Base-by-base conservation (phyloP, 148 eudicot species). In the Fagopyrum tataricum region DNA sequence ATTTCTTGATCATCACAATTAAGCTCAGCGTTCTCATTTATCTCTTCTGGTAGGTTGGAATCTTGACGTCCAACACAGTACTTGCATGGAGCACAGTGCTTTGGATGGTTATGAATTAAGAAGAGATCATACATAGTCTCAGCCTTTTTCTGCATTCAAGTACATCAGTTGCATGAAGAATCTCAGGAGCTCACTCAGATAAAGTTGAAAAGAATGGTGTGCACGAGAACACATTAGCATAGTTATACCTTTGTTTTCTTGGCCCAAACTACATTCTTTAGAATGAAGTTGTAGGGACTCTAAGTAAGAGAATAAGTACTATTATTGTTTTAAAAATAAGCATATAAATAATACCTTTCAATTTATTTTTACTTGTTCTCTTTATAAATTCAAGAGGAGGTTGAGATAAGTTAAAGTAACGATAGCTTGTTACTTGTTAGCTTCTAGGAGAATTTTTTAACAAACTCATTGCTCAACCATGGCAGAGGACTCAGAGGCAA, bases 41-140 rank as follows among this genome's bases (percentile, higher is more conserved):
- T n/a, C 58, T 58, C 76, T 76, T 81, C 90, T 61, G 82, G 58
- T 76, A 79, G 85, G 75, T 52, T 56, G 11, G 85, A 74, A 75
- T 77, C 75, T 44, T 83, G 37, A 76, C 69, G 68, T 40, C 20
- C 21, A 64, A 74, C 83, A 73, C 88, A 52, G 31, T 81, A 71
- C 76, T 79, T 82, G 73, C 94, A 89, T 23, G 80, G 76, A 61
- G 70, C 41, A 21, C 84, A 78, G 62, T 71, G 44, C 66, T 84
- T 56, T 43, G 82, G 23, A 82, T 49, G 73, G 79, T 82, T 81
- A 47, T 85, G 71, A 52, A 74, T 51, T 66, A 75, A 79, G 70
- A 78, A 46, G 74, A 75, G 71, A 71, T 84, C 82, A 21, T 82
- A 89, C 84, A 87, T 77, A 75, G 88, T 80, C 76, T 78, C 87